These are phyloP conservation scores for Jatropha multifida DNA, from an alignment of 441 rosid species.

Conservation along the genomic window DNA sequence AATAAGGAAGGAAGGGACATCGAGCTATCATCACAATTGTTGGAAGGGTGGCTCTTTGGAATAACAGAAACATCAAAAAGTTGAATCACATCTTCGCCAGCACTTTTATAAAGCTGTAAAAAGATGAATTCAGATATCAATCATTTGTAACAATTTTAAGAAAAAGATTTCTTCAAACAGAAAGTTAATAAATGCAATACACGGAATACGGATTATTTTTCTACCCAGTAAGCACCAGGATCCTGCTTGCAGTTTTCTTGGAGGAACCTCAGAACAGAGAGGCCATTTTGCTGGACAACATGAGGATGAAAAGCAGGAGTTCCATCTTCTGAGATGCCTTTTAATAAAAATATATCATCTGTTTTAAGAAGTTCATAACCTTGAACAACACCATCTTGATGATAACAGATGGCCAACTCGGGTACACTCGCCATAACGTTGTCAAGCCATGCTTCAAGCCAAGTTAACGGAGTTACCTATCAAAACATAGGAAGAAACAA, in stretches of 20 bases:
- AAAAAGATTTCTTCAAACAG: background rate
- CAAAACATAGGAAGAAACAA: conserved; percentile 13
- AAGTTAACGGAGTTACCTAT: conserved; percentile 84
- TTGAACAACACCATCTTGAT: conserved; percentile 87
- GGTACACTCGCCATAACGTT: conserved; percentile 98
- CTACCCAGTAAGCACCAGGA: conserved; percentile 98
- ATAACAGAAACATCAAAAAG: conserved; percentile 89
- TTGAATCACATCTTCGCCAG: conserved; percentile 93
- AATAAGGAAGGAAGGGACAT: conserved; percentile 58
- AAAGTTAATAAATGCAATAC: conserved; percentile 2
- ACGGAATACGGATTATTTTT: conserved; percentile 9
- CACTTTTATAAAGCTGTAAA: conserved; percentile 82
- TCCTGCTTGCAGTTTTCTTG: conserved; percentile 94
- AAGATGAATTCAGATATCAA: conserved; percentile 16
- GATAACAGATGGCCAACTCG: conserved; percentile 94
- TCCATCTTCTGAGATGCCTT: conserved; percentile 93
- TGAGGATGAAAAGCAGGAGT: conserved; percentile 95
- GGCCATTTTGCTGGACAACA: conserved; percentile 95
- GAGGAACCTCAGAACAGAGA: conserved; percentile 88
- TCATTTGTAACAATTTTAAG: conserved; percentile 6
- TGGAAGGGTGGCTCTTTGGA: conserved; percentile 62
- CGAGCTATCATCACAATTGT: conserved; percentile 48
- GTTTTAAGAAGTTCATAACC: conserved; percentile 95
- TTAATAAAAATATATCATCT: conserved; percentile 78
- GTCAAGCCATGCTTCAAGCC: conserved; percentile 99